phyloP scores from a whole-genome alignment of 2,329 filamentous ascomycete genomes.

The Pyrenochaeta sp. region DNA sequence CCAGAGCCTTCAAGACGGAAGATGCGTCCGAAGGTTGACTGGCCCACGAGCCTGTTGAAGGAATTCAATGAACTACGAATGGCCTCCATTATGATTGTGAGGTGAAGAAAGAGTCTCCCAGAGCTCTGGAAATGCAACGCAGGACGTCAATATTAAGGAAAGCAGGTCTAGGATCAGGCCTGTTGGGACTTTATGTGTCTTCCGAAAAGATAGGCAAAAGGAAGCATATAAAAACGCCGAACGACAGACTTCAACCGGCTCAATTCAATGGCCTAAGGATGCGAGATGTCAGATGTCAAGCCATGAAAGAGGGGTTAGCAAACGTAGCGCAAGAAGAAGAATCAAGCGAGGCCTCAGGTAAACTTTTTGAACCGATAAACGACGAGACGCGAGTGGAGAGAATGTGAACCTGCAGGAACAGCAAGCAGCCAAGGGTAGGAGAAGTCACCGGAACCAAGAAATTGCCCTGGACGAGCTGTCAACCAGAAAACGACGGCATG shows the following conservation, averaged over 20 bases:
- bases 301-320: conserved; percentile 15
- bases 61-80: conserved; percentile 23
- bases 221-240: conserved; percentile 17
- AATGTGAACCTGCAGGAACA: conserved; percentile 22
- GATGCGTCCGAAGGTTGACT: conserved; percentile 49
- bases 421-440: conserved; percentile 10
- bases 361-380: conserved; percentile 24
- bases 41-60: conserved; percentile 33
- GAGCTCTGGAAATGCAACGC: conserved; percentile 3
- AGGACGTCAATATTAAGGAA: neutral
- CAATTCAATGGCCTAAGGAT: conserved; percentile 5
- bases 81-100: conserved; percentile 30
- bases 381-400: conserved; percentile 13
- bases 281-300: conserved; percentile 11
- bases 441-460: conserved; percentile 5
- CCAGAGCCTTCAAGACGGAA: conserved; percentile 84
- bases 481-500: conserved; percentile 31
- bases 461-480: conserved; percentile 22
- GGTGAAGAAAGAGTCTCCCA: conserved; percentile 2
- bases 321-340: conserved; percentile 13
- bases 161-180: neutral
- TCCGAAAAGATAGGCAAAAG: conserved; percentile 13
- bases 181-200: conserved; percentile 14
- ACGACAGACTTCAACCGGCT: conserved; percentile 5
- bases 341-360: conserved; percentile 14